Evolutionary conservation across 1,284 basidiomycete genomes (phyloP).

Genomic region (Naganishia liquefaciens): DNA sequence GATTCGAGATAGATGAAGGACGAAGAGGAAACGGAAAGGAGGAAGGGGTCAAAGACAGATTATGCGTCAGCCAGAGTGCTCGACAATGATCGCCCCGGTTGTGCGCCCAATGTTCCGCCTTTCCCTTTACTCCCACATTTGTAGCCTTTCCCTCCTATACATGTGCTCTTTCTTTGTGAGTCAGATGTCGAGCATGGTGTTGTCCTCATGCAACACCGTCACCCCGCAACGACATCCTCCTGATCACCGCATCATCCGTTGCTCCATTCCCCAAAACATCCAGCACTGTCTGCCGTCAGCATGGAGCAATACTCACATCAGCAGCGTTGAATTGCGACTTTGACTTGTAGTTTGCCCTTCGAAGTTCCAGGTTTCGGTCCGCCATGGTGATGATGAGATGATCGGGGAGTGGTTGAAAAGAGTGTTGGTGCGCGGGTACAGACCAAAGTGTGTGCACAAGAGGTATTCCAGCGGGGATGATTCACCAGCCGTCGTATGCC

Average conservation of each 20-base stretch:
- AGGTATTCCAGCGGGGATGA: background rate
- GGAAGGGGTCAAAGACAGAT: constrained; percentile 1
- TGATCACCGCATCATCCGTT: background rate
- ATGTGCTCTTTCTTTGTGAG: no score
- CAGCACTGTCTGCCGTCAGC: background rate
- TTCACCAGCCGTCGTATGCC: background rate
- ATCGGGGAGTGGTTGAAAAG: background rate
- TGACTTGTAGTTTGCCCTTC: constrained; percentile 55
- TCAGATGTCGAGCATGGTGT: no score
- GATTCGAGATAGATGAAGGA: background rate
- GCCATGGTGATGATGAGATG: constrained; percentile 41
- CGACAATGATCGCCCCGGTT: background rate
- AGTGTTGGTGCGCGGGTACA: background rate
- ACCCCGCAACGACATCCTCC: no score
- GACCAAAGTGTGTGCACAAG: background rate
- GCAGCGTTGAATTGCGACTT: constrained; percentile 55
- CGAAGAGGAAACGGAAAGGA: background rate
- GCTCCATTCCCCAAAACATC: background rate
- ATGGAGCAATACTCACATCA: constrained; percentile 44
- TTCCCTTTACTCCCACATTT: background rate
- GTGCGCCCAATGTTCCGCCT: background rate
- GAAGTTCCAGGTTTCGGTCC: constrained; percentile 51
- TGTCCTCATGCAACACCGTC: no score
- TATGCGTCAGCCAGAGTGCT: constrained; percentile 9
- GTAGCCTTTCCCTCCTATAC: no score